Evolutionary conservation across 73 alveolate species (phyloP).

Genomic region (Symbiodinium natans): DNA sequence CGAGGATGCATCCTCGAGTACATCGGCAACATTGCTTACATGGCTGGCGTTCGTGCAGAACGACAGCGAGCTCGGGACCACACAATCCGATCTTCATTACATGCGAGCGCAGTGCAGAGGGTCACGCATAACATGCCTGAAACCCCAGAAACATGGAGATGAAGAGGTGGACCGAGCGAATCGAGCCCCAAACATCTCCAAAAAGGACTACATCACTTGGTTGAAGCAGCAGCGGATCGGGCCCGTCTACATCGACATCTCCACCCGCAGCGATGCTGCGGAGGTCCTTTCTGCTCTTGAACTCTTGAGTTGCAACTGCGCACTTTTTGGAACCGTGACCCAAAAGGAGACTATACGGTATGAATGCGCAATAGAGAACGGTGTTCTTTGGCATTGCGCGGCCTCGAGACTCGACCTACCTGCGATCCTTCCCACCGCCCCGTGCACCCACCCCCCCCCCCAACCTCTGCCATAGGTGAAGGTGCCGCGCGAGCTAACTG

Average conservation of each 20-base stretch:
- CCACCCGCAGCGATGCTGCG: constrained; percentile 49
- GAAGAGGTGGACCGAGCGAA: too few species aligned
- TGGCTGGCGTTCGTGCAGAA: constrained; percentile 62
- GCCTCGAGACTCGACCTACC: too few species aligned
- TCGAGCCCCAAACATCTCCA: too few species aligned
- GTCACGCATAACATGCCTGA: not conserved
- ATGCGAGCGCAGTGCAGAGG: not conserved
- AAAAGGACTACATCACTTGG: constrained; percentile 92
- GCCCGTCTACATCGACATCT: constrained; percentile 49
- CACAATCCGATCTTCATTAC: too few species aligned
- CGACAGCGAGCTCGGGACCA: constrained; percentile 92
- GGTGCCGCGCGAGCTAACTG: constrained; percentile 72
- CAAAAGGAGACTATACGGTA: too few species aligned
- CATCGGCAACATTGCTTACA: constrained; percentile 71
- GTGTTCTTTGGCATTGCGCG: too few species aligned
- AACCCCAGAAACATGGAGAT: too few species aligned
- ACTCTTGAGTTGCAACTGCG: too few species aligned
- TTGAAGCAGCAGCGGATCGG: constrained; percentile 76
- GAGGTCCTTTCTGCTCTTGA: too few species aligned
- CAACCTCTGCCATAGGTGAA: constrained; percentile 33
- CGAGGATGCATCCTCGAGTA: constrained; percentile 92
- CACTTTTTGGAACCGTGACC: too few species aligned
- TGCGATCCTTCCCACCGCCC: too few species aligned
- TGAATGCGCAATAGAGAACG: too few species aligned
- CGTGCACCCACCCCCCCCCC: not conserved